Conservation (phyloP, 441 rosid genomes). For the Macaranga tanarius region DNA sequence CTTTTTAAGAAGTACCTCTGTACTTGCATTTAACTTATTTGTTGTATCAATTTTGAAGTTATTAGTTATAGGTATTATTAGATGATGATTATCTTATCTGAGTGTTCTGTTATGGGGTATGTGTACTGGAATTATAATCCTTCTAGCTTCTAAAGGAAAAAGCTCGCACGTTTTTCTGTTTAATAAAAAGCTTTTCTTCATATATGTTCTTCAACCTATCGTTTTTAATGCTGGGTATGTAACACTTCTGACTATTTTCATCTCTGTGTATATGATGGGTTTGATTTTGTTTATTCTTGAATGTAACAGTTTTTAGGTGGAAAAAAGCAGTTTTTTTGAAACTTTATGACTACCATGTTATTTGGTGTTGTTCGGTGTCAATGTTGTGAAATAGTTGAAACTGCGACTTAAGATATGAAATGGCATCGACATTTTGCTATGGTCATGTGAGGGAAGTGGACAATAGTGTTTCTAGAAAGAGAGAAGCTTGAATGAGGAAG, state of each 20-base stretch:
- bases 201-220: slow-evolving; percentile 89
- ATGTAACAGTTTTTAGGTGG: slow-evolving; percentile 74
- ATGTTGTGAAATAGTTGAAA: no score
- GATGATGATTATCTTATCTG: no score
- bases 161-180: slow-evolving; percentile 74
- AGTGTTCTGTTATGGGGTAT: slow-evolving; percentile 50
- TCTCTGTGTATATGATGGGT: background rate
- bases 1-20: slow-evolving; percentile 75
- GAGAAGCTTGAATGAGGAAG: no score
- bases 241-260: no score
- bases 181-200: slow-evolving; percentile 87
- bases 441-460: no score
- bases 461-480: no score
- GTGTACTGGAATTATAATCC: slow-evolving; percentile 63
- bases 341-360: slow-evolving; percentile 78
- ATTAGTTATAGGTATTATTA: background rate
- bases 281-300: slow-evolving; percentile 6
- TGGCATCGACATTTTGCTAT: no score
- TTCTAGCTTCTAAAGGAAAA: slow-evolving; percentile 62
- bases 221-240: slow-evolving; percentile 91
- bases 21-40: background rate
- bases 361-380: slow-evolving; percentile 86
- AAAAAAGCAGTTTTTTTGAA: slow-evolving; percentile 92
- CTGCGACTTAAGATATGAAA: no score
- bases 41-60: background rate